Base-by-base conservation (phyloP, 805 yeast genomes). In the Peterozyma toletana region DNA sequence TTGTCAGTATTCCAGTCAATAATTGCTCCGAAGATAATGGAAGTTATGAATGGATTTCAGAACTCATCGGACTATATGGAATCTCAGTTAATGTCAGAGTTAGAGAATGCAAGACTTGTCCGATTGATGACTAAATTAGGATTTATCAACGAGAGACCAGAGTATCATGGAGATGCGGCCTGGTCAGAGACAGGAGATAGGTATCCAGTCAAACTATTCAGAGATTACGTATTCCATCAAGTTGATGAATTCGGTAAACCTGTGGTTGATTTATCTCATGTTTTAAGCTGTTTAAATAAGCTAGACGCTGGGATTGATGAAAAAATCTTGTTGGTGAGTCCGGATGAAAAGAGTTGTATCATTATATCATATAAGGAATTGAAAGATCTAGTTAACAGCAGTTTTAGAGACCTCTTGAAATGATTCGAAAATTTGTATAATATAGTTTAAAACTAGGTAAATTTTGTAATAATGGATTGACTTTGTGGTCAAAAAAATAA, bases 281-380 rank as follows among this genome's bases (percentile, higher is more conserved):
- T 89, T 5, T 66, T 93, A 48, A 69, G 78, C 40, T 77, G 84
- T 53, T 67, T 93, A 55, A 91, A 91, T 64, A 93, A 91, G 62
- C 68, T 93, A 50, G 99, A 93, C 58, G 95, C 91, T 5, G 98
- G 97, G 1, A 73, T 83, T 31, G 89, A 86, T 41, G 99, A 93
- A 62, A 80, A 77, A 51, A 63, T 93, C 13, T 66, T 90, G 58
- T 71, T 93, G 42, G 87, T 88, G 1, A 82, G 93, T 31, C 76
- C 83, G 10, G 96, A 90, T 59, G 96, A 88, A 57, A 82, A 80
- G 67, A 83, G 78, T 38, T 89, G 97, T 59, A 67, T 93, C 48
- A 81, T 93, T 35, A 83, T 87, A 43, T 79, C 90, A 53, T 93
- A 84, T 61, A 85, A 84, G 64, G 96, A 89, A 62, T 67, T 93